These are phyloP conservation scores for Amanita thiersii DNA, from an alignment of 768 basidiomycete species.

Conservation along the genomic window DNA sequence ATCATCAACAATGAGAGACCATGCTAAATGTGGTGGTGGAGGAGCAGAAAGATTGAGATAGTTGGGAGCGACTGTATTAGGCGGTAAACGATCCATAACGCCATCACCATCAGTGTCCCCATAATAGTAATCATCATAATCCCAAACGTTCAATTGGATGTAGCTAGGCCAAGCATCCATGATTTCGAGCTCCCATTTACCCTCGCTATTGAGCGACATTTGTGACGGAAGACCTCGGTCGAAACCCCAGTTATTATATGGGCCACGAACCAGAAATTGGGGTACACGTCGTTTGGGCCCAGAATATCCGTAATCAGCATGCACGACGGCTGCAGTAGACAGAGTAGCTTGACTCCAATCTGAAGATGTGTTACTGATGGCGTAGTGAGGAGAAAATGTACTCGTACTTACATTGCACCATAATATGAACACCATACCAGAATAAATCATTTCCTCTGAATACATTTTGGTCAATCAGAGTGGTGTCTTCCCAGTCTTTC, in stretches of 20 bases:
- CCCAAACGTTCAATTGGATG: constrained; percentile 86
- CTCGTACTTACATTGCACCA: constrained; percentile 85
- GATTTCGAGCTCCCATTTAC: constrained; percentile 80
- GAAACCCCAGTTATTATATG: constrained; percentile 89
- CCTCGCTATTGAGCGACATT: constrained; percentile 58
- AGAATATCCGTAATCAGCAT: constrained; percentile 63
- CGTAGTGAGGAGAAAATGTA: background rate
- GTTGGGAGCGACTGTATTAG: constrained; percentile 79
- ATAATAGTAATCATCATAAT: constrained; percentile 88
- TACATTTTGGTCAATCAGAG: constrained; percentile 48
- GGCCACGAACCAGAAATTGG: constrained; percentile 80
- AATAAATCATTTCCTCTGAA: constrained; percentile 48
- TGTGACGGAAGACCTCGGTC: constrained; percentile 70
- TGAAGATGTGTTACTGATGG: constrained; percentile 18
- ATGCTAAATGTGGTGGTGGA: constrained; percentile 80
- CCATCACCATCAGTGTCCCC: constrained; percentile 87
- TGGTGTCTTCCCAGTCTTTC: constrained; percentile 69
- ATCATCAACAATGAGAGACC: constrained; percentile 80
- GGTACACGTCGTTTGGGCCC: constrained; percentile 67
- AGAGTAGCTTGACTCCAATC: constrained; percentile 71
- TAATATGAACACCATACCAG: constrained; percentile 81
- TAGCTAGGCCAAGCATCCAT: constrained; percentile 89
- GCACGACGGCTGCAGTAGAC: constrained; percentile 60
- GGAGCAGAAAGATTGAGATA: constrained; percentile 90
- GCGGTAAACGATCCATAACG: constrained; percentile 83